Evolutionary conservation across 345 rosid species (phyloP).

Genomic region (Streptanthus diversifolius): DNA sequence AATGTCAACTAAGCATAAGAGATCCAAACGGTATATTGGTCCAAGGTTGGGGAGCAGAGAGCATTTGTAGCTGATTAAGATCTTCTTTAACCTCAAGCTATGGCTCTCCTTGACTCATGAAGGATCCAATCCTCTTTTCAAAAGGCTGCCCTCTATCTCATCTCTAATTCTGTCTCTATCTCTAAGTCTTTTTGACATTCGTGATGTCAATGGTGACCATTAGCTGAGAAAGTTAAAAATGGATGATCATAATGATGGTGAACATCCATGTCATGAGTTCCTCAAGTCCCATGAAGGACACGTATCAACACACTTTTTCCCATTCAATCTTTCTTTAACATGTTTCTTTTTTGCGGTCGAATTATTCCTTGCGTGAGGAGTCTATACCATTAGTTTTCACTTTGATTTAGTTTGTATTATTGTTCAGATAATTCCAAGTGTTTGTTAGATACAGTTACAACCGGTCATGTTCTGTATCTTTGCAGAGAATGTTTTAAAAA

Average conservation of each 20-base stretch:
- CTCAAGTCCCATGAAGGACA: constrained; percentile 26
- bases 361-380: constrained; percentile 32
- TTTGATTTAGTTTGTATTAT: background rate
- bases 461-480: constrained; percentile 16
- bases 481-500: constrained; percentile 12
- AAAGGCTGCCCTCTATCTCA: constrained; percentile 15
- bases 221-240: constrained; percentile 14
- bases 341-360: constrained; percentile 22
- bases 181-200: constrained; percentile 25
- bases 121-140: constrained; percentile 30
- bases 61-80: constrained; percentile 13
- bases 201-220: constrained; percentile 24
- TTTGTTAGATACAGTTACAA: constrained; percentile 28
- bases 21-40: constrained; percentile 21
- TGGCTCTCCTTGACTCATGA: constrained; percentile 16
- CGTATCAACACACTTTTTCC: constrained; percentile 9
- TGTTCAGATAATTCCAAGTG: constrained; percentile 22
- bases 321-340: constrained; percentile 1
- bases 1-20: constrained; percentile 20
- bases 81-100: constrained; percentile 23
- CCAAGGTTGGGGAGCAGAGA: constrained; percentile 15
- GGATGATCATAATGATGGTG: constrained; percentile 13
- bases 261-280: constrained; percentile 16
- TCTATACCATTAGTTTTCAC: constrained; percentile 23
- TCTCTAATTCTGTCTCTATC: constrained; percentile 11